Base-by-base conservation (phyloP, 805 yeast species). In the Wickerhamiella hasegawae region DNA sequence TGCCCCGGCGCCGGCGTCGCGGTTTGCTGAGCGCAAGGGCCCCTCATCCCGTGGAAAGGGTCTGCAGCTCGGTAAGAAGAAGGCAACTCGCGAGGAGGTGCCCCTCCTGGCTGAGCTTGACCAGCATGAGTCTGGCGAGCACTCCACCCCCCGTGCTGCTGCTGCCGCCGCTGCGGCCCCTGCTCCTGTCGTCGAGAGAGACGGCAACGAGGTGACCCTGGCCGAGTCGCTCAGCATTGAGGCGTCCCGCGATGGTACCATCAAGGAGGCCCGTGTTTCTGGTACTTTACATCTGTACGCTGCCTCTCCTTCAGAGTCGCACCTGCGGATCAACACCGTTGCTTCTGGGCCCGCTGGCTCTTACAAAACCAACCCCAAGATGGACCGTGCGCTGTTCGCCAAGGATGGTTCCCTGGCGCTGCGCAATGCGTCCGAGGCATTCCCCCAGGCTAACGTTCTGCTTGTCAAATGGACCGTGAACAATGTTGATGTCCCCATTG, bases 361-460 rank as follows among this genome's bases (percentile, higher is more conserved):
- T 52, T 90, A 71, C 63, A 85, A 85, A 58, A 84, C 97, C 12
- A 95, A 90, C 63, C 98, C 98, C 43, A 85, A 87, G 54, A 92
- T 90, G 45, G 96, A 90, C 60, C 76, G 80, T 51, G 62, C 60
- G 28, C 57, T 71, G 50, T 90, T 87, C 56, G 65, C 68, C 31
- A 53, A 67, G 11, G 55, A 63, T 12, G 63, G 68, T 39, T 57
- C 68, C 29, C 73, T 90, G 49, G 78, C 78, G 1, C 68, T 85
- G 51, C 81, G 80, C 53, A 93, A 85, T 54, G 62, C 72, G 36
- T 52, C 67, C 31, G 81, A 82, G 52, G 71, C 84, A 24, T 85
- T 90, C 71, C 97, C 97, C 27, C 66, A 84, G 8, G 83, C 85
- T 56, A 87, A 82, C 53, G 68, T 87, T 45, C 93, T 94, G 44